Evolutionary conservation across 768 basidiomycete species (phyloP), one percentile per base, ranked within the genome.

Genomic region (Hydnum rufescens): DNA sequence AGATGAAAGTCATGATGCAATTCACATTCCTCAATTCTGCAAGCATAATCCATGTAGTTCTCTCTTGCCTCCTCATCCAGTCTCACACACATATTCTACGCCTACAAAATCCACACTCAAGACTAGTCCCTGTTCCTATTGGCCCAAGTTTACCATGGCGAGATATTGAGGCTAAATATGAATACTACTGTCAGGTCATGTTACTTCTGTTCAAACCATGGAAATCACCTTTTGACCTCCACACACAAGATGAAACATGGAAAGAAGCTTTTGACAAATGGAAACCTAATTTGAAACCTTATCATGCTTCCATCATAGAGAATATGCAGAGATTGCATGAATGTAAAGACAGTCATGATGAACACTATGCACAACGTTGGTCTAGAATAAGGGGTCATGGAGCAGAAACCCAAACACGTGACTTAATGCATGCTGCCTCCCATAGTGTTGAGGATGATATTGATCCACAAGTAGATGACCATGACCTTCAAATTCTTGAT

Each of bases 151-250:
- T 72, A 1, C 69, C 69, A 4, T 55, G 65, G 0, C 49, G 62
- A 4, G 65, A 70, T 53, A 13, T 29, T 4, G 22, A 51, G 4
- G 51, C 60, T 4, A 2, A 13, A 13, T 39, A 57, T 8, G 56
- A 53, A 0, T 51, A 51, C 4, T 69, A 68, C 52, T 64, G 60
- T 51, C 55, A 64, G 1, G 51, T 67, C 2, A 71, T 71, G 69
- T 53, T 72, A 3, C 62, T 68, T 16, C 59, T 71, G 0, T 71
- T 71, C 56, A 69, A 70, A 54, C 71, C 70, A 0, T 71, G 70
- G 71, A 32, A 60, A 1, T 28, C 48, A 42, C 34, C 57, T 0
- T 19, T 4, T 3, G 64, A 71, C 42, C 56, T 71, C 4, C 39
- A 57, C 19, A 3, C 1, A 8, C 0, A 1, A 1, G 44, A 26